Base-by-base conservation (phyloP, 805 yeast species). In the Ascoidea rubescens region DNA sequence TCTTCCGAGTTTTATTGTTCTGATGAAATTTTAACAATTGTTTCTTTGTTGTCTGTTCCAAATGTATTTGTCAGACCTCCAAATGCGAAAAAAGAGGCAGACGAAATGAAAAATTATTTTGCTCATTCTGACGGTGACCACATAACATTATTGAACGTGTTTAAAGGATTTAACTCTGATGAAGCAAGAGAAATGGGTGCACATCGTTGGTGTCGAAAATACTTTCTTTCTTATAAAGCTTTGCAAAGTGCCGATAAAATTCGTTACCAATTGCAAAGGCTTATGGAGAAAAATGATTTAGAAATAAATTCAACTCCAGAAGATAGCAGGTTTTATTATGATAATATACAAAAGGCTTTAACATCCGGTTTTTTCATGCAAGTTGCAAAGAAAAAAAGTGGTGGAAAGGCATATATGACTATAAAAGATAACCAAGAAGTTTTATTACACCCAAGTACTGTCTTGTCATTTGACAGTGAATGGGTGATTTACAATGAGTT, bases 311-410 rank as follows among this genome's bases (percentile, higher is more conserved):
- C 88, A 49, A 82, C 88, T 2, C 82, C 84, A 46, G 84, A 78
- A 31, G 82, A 80, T 60, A 72, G 74, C 56, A 78, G 77, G 50
- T 63, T 64, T 46, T 89, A 87, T 68, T 83, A 82, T 66, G 81
- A 77, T 59, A 84, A 87, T 60, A 82, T 93, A 57, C 76, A 95
- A 53, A 86, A 84, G 65, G 96, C 98, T 0, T 68, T 93, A 54
- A 76, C 87, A 4, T 78, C 87, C n/a, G 99, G 99, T 1, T 90
- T 89, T 67, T 93, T 93, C 72, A 90, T 93, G 98, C 99, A 93
- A 71, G 95, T 87, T 52, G 98, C 97, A 42, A 93, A 90, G 71
- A 87, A 87, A 72, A 80, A 79, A 70, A 78, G 85, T n/a, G 82
- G 87, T 45, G 73, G 75, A 30, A 84, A 83, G 61, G 90, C 87